Evolutionary conservation across 768 basidiomycete species (phyloP).

Genomic region (Rhodotorula kratochvilovae): DNA sequence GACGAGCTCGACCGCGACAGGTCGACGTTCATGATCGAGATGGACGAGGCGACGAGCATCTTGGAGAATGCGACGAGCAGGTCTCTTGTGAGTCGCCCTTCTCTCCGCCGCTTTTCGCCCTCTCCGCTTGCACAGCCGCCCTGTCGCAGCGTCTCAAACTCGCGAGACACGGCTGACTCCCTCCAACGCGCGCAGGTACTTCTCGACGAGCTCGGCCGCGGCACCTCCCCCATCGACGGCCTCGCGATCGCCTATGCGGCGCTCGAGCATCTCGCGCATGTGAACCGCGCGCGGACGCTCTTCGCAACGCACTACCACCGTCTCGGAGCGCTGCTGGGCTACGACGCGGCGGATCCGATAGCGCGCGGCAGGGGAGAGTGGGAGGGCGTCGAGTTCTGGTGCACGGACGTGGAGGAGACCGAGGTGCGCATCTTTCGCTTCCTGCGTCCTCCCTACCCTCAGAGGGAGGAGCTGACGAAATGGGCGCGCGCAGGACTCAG

Average conservation of each 20-base stretch:
- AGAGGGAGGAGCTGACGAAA: neutral
- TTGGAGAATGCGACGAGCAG: conserved; percentile 71
- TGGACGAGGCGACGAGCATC: conserved; percentile 90
- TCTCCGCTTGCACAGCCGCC: no score
- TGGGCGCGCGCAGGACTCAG: neutral
- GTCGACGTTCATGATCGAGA: conserved; percentile 98
- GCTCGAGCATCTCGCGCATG: conserved; percentile 69
- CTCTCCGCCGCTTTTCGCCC: no score
- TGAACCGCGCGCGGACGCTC: conserved; percentile 72
- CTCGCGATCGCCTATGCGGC: conserved; percentile 89
- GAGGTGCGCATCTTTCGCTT: conserved; percentile 54
- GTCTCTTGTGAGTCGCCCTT: conserved; percentile 62
- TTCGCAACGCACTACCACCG: conserved; percentile 96
- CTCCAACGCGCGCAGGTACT: conserved; percentile 63
- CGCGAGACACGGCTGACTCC: neutral
- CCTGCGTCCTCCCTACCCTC: neutral
- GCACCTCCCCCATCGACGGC: conserved; percentile 87
- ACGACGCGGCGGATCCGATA: conserved; percentile 46
- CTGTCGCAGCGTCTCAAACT: no score
- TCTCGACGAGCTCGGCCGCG: conserved; percentile 98
- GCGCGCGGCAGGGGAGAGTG: conserved; percentile 51
- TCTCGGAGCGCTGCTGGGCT: conserved; percentile 74
- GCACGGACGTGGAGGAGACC: conserved; percentile 76
- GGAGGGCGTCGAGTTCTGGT: conserved; percentile 71
- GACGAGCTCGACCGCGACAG: conserved; percentile 90